Conservation (phyloP, 257 asterid genomes). For the Lantana camara region DNA sequence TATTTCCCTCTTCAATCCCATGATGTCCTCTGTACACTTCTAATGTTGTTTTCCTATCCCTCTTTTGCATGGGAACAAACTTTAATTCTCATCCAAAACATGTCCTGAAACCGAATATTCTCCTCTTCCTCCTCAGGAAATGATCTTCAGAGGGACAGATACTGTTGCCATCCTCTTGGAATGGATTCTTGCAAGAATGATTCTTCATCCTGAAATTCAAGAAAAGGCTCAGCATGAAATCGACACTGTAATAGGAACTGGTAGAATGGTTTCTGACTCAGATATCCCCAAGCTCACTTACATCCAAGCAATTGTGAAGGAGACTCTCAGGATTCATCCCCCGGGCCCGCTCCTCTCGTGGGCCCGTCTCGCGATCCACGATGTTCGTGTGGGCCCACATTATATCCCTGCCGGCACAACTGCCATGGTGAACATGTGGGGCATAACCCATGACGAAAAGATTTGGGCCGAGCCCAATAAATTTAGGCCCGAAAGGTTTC, state of each 20-base stretch:
- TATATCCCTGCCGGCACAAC: constrained; percentile 72
- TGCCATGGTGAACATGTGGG: constrained; percentile 95
- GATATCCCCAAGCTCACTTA: constrained; percentile 64
- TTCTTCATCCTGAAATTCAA: constrained; percentile 75
- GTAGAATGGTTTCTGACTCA: constrained; percentile 40
- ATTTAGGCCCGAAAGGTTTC: constrained; percentile 64
- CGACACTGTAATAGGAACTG: constrained; percentile 37
- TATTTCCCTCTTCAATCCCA: not conserved
- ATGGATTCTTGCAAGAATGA: constrained; percentile 94
- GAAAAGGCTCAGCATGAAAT: constrained; percentile 64
- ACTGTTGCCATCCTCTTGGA: constrained; percentile 80
- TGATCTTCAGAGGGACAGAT: constrained; percentile 84
- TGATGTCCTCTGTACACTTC: not conserved
- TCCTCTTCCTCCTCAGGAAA: constrained; percentile 57
- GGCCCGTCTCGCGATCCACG: constrained; percentile 79
- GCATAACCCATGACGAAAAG: constrained; percentile 59
- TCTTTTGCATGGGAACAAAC: constrained; percentile 5
- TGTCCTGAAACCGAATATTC: constrained; percentile 22
- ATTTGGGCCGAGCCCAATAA: constrained; percentile 59
- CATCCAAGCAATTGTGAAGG: constrained; percentile 69
- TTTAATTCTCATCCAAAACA: constrained; percentile 10
- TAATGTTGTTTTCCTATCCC: constrained; percentile 12
- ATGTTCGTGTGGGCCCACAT: constrained; percentile 54
- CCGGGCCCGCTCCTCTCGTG: constrained; percentile 92
- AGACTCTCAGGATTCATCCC: constrained; percentile 74